phyloP scores from a whole-genome alignment of 805 yeast genomes.

The Metschnikowia shivogae region DNA sequence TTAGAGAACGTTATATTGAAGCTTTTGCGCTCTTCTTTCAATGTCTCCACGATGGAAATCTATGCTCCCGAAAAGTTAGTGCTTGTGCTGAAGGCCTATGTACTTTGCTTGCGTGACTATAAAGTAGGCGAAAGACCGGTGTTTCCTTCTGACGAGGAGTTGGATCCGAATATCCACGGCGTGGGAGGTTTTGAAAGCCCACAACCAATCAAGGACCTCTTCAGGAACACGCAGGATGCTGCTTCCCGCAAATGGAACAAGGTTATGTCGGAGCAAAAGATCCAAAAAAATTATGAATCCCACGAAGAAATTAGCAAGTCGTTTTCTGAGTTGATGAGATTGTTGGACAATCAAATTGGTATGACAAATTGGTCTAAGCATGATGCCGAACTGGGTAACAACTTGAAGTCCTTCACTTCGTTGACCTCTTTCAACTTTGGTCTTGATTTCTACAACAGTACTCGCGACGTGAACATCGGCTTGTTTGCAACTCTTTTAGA shows the following conservation, averaged over 20 bases:
- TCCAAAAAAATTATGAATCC: slow-evolving; percentile 43
- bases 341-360: slow-evolving; percentile 56
- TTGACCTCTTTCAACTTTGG: slow-evolving; percentile 39
- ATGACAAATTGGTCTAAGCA: slow-evolving; percentile 31
- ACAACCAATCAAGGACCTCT: slow-evolving; percentile 9
- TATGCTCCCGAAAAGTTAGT: slow-evolving; percentile 67
- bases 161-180: slow-evolving; percentile 1
- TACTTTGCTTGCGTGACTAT: slow-evolving; percentile 63
- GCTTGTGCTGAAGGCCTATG: slow-evolving; percentile 66
- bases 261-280: slow-evolving; percentile 39
- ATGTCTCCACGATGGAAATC: slow-evolving; percentile 55
- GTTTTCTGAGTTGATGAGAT: slow-evolving; percentile 50
- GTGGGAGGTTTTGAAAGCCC: slow-evolving; percentile 1
- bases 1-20: slow-evolving; percentile 76
- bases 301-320: slow-evolving; percentile 71
- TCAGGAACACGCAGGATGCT: slow-evolving; percentile 5
- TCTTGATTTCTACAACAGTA: slow-evolving; percentile 32
- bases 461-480: slow-evolving; percentile 45
- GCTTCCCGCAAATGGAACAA: slow-evolving; percentile 21
- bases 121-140: slow-evolving; percentile 55
- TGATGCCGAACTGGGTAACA: slow-evolving; percentile 11
- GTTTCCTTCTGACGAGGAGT: slow-evolving; percentile 59
- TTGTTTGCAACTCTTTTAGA: slow-evolving; percentile 68
- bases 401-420: slow-evolving; percentile 33
- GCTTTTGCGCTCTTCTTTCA: slow-evolving; percentile 57